Conservation (phyloP, 805 yeast species). For the fission yeast (Schizosaccharomyces pombe) region DNA sequence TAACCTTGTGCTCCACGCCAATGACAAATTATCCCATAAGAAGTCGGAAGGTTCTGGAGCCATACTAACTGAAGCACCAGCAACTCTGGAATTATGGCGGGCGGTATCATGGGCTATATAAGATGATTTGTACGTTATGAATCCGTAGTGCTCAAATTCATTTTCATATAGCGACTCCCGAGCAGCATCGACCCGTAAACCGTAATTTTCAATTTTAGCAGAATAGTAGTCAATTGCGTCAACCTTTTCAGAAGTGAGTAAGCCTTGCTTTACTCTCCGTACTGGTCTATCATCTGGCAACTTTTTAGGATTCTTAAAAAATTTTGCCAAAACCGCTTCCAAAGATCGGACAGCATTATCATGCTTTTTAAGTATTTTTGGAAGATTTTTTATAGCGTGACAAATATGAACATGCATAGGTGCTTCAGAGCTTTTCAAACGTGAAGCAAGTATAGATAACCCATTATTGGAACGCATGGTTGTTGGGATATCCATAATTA, state of each 20-base stretch:
- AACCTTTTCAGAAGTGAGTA: constrained; percentile 8
- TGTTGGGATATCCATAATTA: constrained; percentile 15
- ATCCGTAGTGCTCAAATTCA: constrained; percentile 15
- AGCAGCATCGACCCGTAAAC: constrained; percentile 11
- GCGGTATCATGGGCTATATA: constrained; percentile 13
- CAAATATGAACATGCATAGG: constrained; percentile 14
- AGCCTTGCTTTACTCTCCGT: constrained; percentile 7
- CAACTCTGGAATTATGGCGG: constrained; percentile 1
- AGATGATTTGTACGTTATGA: constrained; percentile 14
- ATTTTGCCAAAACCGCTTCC: constrained; percentile 14
- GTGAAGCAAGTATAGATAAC: constrained; percentile 7
- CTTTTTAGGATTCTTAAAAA: constrained; percentile 12
- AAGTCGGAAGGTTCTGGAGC: constrained; percentile 19
- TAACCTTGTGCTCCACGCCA: constrained; percentile 13
- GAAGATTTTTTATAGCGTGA: constrained; percentile 13
- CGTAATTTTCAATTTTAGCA: constrained; percentile 9
- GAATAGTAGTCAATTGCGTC: constrained; percentile 15
- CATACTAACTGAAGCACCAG: constrained; percentile 10
- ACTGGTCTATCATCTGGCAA: constrained; percentile 12
- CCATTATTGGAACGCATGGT: constrained; percentile 12
- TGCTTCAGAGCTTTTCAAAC: constrained; percentile 3
- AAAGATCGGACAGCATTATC: constrained; percentile 10
- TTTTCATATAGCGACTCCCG: constrained; percentile 10
- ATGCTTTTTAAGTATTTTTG: constrained; percentile 12
- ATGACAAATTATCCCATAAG: constrained; percentile 17